Conservation (phyloP, 2,329 filamentous ascomycete genomes). For the Fusarium subglutinans region DNA sequence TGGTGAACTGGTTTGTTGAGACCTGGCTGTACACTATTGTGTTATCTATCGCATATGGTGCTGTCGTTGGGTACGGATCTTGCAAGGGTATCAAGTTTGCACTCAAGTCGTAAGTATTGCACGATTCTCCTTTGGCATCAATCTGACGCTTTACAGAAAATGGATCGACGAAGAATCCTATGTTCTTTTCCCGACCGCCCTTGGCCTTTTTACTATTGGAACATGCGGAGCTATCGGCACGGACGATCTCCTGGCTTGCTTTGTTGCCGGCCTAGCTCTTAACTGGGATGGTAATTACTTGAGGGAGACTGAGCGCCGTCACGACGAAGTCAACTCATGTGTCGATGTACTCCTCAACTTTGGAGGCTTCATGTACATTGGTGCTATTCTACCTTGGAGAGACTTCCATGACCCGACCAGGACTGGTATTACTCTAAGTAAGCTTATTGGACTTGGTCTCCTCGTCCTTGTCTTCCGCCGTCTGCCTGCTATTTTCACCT, state of each 20-base stretch:
- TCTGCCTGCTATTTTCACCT: slow-evolving; percentile 63
- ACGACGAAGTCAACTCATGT: slow-evolving; percentile 68
- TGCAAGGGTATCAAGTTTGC: slow-evolving; percentile 35
- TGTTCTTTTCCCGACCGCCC: slow-evolving; percentile 59
- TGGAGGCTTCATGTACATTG: slow-evolving; percentile 68
- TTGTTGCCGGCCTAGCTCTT: slow-evolving; percentile 65
- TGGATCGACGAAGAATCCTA: slow-evolving; percentile 67
- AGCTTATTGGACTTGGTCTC: slow-evolving; percentile 59
- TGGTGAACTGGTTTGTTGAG: slow-evolving; percentile 67
- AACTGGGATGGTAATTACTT: slow-evolving; percentile 71
- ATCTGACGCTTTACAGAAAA: slow-evolving; percentile 60
- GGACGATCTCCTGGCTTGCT: slow-evolving; percentile 69
- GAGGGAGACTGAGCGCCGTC: slow-evolving; percentile 61
- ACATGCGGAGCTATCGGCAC: slow-evolving; percentile 64
- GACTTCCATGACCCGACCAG: slow-evolving; percentile 60
- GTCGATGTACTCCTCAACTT: slow-evolving; percentile 68
- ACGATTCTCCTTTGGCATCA: not conserved
- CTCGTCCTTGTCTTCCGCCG: slow-evolving; percentile 63
- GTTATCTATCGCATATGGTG: slow-evolving; percentile 62
- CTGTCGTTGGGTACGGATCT: slow-evolving; percentile 57
- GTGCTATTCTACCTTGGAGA: slow-evolving; percentile 63
- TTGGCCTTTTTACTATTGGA: slow-evolving; percentile 66
- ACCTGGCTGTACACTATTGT: slow-evolving; percentile 68
- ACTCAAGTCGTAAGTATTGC: slow-evolving; percentile 39
- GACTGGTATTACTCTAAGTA: slow-evolving; percentile 61